Percentiles rank a stretch among this genome's conserved stretches.
phyloP scores from a whole-genome alignment of 129 eudicot genomes.

The Flaveria linearis region DNA sequence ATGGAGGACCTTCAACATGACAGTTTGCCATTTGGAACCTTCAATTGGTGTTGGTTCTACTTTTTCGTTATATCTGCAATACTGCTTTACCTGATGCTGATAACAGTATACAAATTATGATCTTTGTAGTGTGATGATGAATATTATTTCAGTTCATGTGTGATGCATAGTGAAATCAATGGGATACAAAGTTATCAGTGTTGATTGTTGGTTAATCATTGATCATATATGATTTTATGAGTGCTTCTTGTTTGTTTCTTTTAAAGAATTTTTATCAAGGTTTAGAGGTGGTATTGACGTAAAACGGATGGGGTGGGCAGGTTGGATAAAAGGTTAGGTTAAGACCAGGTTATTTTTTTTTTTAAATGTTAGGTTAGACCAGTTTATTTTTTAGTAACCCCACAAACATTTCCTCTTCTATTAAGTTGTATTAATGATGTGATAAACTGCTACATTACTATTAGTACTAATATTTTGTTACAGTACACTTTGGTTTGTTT shows the following conservation, averaged over 20 bases:
- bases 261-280: no score
- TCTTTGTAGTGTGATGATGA: not conserved
- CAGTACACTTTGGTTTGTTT: no score
- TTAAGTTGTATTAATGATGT: no score
- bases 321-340: not conserved
- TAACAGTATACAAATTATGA: slow-evolving; percentile 2
- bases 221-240: not conserved
- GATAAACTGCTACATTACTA: no score
- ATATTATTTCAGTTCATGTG: slow-evolving; percentile 3
- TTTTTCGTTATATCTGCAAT: not conserved
- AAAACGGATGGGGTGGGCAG: no score
- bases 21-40: slow-evolving; percentile 23
- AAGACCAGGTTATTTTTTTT: no score
- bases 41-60: not conserved
- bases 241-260: not conserved
- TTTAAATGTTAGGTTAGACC: no score
- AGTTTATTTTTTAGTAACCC: no score
- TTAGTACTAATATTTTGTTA: no score
- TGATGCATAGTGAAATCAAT: not conserved
- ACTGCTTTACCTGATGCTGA: slow-evolving; percentile 3
- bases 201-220: not conserved
- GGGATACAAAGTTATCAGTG: not conserved
- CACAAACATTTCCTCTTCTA: no score
- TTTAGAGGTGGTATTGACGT: no score
- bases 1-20: slow-evolving; percentile 65